Percentiles rank a stretch among this genome's conserved stretches.
These are phyloP conservation scores for Aspergillus steynii DNA, from an alignment of 495 filamentous ascomycete species.

Conservation along the genomic window DNA sequence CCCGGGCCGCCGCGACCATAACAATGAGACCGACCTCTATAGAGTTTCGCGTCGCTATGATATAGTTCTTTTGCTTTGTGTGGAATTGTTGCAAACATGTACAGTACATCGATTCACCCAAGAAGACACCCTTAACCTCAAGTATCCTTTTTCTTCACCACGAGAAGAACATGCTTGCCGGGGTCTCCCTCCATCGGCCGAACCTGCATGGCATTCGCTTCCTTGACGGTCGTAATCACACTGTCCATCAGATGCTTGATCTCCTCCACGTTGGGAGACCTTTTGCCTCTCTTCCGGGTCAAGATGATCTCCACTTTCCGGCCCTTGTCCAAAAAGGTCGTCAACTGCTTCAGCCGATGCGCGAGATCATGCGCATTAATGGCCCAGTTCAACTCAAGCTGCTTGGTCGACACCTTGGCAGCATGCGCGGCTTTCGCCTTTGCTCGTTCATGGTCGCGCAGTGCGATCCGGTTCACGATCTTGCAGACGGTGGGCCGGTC, in stretches of 20 bases:
- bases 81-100: too few species aligned
- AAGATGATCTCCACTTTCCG: slow-evolving; percentile 62
- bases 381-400: slow-evolving; percentile 83
- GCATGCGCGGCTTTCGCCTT: slow-evolving; percentile 40
- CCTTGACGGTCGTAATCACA: slow-evolving; percentile 35
- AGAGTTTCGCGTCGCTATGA: too few species aligned
- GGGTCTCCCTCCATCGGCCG: slow-evolving; percentile 46
- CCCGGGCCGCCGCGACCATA: too few species aligned
- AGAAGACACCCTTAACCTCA: background rate
- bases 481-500: slow-evolving; percentile 61
- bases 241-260: slow-evolving; percentile 42
- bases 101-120: background rate
- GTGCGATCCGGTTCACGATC: slow-evolving; percentile 54
- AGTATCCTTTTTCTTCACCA: slow-evolving; percentile 37
- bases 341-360: slow-evolving; percentile 60
- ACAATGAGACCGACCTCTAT: too few species aligned
- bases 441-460: slow-evolving; percentile 42
- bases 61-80: too few species aligned
- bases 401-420: slow-evolving; percentile 52
- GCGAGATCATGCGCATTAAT: slow-evolving; percentile 67
- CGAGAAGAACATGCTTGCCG: slow-evolving; percentile 39
- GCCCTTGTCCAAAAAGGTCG: slow-evolving; percentile 63
- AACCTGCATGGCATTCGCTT: slow-evolving; percentile 37
- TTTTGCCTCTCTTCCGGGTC: slow-evolving; percentile 46
- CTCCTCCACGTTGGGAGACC: slow-evolving; percentile 42